Evolutionary conservation across 352 stramenopile genomes (phyloP).

Genomic region (Phytopythium aichiense): DNA sequence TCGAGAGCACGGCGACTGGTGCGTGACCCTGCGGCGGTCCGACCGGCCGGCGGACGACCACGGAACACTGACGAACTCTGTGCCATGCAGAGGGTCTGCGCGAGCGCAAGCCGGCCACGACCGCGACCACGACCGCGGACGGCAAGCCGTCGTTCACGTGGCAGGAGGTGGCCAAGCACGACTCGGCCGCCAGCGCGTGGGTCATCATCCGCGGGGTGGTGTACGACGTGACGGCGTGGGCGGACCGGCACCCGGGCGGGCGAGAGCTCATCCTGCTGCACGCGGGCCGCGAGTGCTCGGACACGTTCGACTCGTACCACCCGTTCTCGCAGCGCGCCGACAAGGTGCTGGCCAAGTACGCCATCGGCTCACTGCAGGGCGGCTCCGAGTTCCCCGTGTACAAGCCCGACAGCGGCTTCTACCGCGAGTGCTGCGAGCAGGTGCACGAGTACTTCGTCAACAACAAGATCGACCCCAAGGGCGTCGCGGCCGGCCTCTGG

Average conservation of each 20-base stretch:
- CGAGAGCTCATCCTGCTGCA: slow-evolving; percentile 78
- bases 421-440: slow-evolving; percentile 80
- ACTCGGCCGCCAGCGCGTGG: slow-evolving; percentile 94
- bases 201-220: slow-evolving; percentile 93
- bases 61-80: slow-evolving; percentile 1
- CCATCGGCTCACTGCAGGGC: slow-evolving; percentile 76
- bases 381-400: slow-evolving; percentile 86
- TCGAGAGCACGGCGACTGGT: slow-evolving; percentile 26
- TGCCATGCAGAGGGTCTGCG: slow-evolving; percentile 34
- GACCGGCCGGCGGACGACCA: not conserved
- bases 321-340: slow-evolving; percentile 82
- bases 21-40: not conserved
- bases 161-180: slow-evolving; percentile 94
- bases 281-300: slow-evolving; percentile 75
- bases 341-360: slow-evolving; percentile 82
- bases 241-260: slow-evolving; percentile 79
- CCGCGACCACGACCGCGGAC: slow-evolving; percentile 10
- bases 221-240: slow-evolving; percentile 93
- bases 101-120: slow-evolving; percentile 44
- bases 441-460: slow-evolving; percentile 88
- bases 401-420: slow-evolving; percentile 91
- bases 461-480: slow-evolving; percentile 89
- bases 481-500: slow-evolving; percentile 72
- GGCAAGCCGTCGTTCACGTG: slow-evolving; percentile 75
- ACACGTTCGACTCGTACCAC: slow-evolving; percentile 91